phyloP scores from a whole-genome alignment of 441 rosid species.

The Pelargonium citronellum region DNA sequence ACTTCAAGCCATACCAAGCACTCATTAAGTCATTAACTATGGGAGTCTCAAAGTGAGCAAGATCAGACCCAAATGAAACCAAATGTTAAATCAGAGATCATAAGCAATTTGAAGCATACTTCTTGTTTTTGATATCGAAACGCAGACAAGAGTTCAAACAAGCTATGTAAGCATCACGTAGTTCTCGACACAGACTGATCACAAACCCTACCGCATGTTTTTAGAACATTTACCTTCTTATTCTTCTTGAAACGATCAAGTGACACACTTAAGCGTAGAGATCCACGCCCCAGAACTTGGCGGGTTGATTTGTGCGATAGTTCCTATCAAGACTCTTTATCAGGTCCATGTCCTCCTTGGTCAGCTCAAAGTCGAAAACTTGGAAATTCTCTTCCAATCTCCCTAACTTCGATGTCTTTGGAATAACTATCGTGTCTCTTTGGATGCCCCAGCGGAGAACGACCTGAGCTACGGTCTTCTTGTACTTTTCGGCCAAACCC shows the following conservation, averaged over 20 bases:
- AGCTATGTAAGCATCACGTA: neutral
- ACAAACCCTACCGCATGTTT: neutral
- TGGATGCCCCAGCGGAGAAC: conserved; percentile 87
- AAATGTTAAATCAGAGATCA: neutral
- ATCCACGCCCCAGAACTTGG: conserved; percentile 80
- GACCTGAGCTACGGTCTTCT: conserved; percentile 68
- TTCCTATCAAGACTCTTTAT: conserved; percentile 54
- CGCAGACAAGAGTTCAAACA: neutral
- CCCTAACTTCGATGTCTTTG: conserved; percentile 63
- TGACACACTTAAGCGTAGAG: conserved; percentile 48
- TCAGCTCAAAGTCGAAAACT: conserved; percentile 60
- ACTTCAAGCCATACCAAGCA: too few relatives aligned
- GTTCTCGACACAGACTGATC: neutral
- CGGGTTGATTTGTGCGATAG: conserved; percentile 71
- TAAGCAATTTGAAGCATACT: neutral
- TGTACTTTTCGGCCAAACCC: conserved; percentile 70
- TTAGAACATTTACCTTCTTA: conserved; percentile 9
- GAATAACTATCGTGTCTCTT: conserved; percentile 67
- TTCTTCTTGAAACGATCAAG: conserved; percentile 8
- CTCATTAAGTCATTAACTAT: too few relatives aligned
- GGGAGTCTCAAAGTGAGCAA: too few relatives aligned
- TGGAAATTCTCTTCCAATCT: conserved; percentile 68
- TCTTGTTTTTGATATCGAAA: neutral
- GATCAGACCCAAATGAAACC: neutral
- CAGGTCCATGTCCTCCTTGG: conserved; percentile 68